Evolutionary conservation across 2,329 filamentous ascomycete species (phyloP), one percentile per base, ranked within the genome.

Genomic region (Arthrobotrys iridis): DNA sequence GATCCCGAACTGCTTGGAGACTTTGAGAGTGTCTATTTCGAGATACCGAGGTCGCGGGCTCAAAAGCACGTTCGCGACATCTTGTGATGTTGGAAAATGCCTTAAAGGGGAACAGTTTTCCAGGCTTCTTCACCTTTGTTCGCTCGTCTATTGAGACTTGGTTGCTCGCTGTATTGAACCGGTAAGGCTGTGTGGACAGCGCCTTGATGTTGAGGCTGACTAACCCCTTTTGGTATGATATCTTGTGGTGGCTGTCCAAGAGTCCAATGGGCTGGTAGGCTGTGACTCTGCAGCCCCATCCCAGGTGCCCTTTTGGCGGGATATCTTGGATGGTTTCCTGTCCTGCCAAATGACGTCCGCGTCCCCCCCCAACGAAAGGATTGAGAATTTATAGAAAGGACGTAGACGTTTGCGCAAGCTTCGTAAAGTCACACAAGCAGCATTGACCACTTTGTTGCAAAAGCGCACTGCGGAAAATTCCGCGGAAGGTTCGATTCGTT

Each of bases 21-120:
- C 40, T 28, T 20, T 24, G 41, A 15, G 41, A 40, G 28, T 4
- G 43, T 58, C n/a, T 43, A 24, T 45, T 45, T 41, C 35, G 22
- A 59, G 57, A 58, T 73, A 50, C 62, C 62, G 70, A 74, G 62
- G 70, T 35, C 70, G 52, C 28, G 10, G 28, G 8, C n/a, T n/a
- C n/a, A n/a, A n/a, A n/a, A n/a, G n/a, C n/a, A n/a, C n/a, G 20
- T 43, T 63, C 63, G 24, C 63, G 40, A 59, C 15, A 68, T 41
- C 71, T 75, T 64, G 66, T 71, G 66, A 71, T 58, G 45, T 52
- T 62, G 22, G 48, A 55, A 57, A 43, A 18, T 40, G 28, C 45
- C 33, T 35, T 13, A 40, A 71, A 62, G 41, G 35, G 41, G 40
- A 18, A 18, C 18, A 7, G 30, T 37, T 62, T 37, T 15, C 33